A percentile compares a stretch with the other conserved stretches of the same genome.
These are phyloP conservation scores for Voacanga thouarsii DNA, from an alignment of 257 asterid genomes.

Conservation along the genomic window DNA sequence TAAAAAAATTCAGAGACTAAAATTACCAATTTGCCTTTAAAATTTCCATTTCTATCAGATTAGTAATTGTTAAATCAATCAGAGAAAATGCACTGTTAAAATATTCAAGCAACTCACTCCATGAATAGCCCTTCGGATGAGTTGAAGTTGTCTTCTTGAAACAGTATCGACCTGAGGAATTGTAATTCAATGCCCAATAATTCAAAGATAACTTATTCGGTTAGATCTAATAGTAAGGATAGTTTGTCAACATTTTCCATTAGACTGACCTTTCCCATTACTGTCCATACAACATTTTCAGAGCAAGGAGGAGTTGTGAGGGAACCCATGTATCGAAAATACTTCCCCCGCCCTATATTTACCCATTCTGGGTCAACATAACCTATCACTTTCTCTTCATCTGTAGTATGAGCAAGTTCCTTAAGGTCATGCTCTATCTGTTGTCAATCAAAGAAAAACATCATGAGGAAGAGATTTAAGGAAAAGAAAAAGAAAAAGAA, in stretches of 20 bases:
- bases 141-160: neutral
- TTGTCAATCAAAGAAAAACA: too few relatives aligned
- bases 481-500: neutral
- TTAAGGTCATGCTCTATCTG: slow-evolving; percentile 36
- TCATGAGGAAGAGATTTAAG: neutral
- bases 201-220: too few relatives aligned
- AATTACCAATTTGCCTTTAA: too few relatives aligned
- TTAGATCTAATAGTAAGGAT: too few relatives aligned
- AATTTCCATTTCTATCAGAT: too few relatives aligned
- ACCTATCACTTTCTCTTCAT: slow-evolving; percentile 30
- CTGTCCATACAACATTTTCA: slow-evolving; percentile 46
- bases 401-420: slow-evolving; percentile 14
- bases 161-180: neutral
- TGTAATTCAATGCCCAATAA: too few relatives aligned
- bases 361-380: slow-evolving; percentile 36
- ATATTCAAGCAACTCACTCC: too few relatives aligned
- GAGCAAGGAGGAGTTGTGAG: slow-evolving; percentile 69
- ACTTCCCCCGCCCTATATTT: slow-evolving; percentile 40
- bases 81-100: too few relatives aligned
- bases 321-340: slow-evolving; percentile 59
- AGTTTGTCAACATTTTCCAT: too few relatives aligned
- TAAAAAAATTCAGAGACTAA: too few relatives aligned
- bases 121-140: neutral
- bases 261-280: slow-evolving; percentile 35
- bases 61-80: too few relatives aligned